Evolutionary conservation across 2,329 filamentous ascomycete genomes (phyloP), one percentile per base, ranked within the genome.

Genomic region (Coleophoma crateriformis): DNA sequence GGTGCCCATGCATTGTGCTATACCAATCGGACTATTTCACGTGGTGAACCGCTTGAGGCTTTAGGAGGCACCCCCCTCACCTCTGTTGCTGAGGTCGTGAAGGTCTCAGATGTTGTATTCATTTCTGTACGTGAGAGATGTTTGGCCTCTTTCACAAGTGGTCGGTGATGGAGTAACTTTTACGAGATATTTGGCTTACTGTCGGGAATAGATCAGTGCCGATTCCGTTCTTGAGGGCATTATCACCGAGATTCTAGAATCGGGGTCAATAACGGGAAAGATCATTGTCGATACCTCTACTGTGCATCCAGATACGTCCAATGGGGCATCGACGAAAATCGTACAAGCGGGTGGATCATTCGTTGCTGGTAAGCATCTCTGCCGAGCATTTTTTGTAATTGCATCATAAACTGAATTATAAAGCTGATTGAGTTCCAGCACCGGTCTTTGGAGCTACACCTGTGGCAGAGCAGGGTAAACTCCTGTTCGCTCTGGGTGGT

Each of bases 391-490:
- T 27, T 4, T 27, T 27, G 27, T 7, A 7, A 4, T 27, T 7
- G 6, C 8, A 27, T 27, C 8, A 27, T 27, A 4, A 27, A 19
- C 7, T 8, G 64, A 58, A 8, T 58, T 61, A 43, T 50, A 3
- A 65, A 71, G 11, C 66, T 64, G 42, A 68, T 68, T 7, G 61
- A 68, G 67, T 45, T 67, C 64, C 48, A 69, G 72, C 7, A 70
- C 73, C 67, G 65, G 70, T 72, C 7, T 73, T 72, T 46, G 71
- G 71, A 7, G 70, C 69, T 3, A 67, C 68, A 20, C 67, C 69
- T 1, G 67, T 73, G 37, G 71, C 71, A 14, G 67, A 65, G 11
- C 65, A 67, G 15, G 71, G 70, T 3, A 69, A 71, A 58, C 61
- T 74, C 7, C 66, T 74, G 2, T 72, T 73, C 52, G 67, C 68